Evolutionary conservation across 306 rosid genomes (phyloP), one percentile per base, ranked within the genome.

Genomic region (Abrus pulchellus): DNA sequence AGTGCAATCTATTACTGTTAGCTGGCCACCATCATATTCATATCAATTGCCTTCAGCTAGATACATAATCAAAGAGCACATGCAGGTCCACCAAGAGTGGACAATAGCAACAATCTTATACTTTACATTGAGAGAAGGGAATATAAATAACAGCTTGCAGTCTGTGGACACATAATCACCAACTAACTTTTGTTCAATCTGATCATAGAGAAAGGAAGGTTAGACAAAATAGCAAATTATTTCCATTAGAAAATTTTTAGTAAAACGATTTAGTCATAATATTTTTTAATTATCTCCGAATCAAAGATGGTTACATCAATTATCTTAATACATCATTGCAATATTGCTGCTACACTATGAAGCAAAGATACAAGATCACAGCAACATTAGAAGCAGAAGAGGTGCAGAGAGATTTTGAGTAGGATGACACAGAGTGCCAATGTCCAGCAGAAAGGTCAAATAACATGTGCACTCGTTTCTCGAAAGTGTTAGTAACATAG

Each of bases 1-100:
- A 50, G 5, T 8, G 27, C 3, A 61, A 3, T 44, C 57, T 29
- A 9, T 14, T 55, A 82, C 67, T 9, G 52, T 43, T 76, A 61
- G 43, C 38, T 77, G 28, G 49, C 9, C 14, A 34, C 4, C 28
- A 52, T 32, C n/a, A 3, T 34, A 52, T 61, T 32, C n/a, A 3
- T 34, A 52, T 61, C 62, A 75, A 68, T 38, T 59, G 59, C 29
- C 63, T 12, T 81, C 28, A 59, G 20, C 49, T 27, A 67, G 48
- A 74, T 33, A 65, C 34, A 12, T 40, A 50, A 61, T 49, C 43
- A 68, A 14, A 49, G 28, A 29, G 14, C 56, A 50, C 56, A 50
- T 5, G 54, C 13, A 49, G 36, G 41, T 6, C 7, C 67, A 53
- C 68, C 1, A 3, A 73, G 32, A 54, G 9, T 74, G 28, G 9